Base-by-base conservation (phyloP, 768 basidiomycete genomes). In the Scleroderma bovista region DNA sequence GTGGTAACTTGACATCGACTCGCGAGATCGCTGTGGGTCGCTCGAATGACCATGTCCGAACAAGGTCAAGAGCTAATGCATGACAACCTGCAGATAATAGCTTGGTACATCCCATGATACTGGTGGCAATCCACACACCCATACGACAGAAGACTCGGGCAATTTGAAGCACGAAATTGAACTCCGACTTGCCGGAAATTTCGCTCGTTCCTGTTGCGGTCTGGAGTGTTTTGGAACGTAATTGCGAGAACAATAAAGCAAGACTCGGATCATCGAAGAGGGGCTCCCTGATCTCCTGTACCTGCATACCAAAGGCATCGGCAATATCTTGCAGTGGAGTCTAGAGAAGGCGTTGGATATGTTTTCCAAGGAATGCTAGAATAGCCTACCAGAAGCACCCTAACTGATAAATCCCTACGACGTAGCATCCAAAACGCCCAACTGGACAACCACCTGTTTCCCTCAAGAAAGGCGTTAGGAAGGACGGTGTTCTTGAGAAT, bases 341-440 rank as follows among this genome's bases (percentile, higher is more conserved):
- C 87, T 91, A 50, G 29, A 34, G 19, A 38, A 42, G 32, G 23
- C 9, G 6, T 16, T 26, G 26, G 41, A 24, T 15, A n/a, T 16
- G 20, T 31, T 2, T 45, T 46, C 23, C 51, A 45, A 40, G 6
- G 24, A 32, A 17, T n/a, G 17, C 9, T 20, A 22, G 10, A 33
- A 44, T n/a, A 22, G 70, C 86, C 61, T 64, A 94, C 95, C 60
- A 97, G 70, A 17, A 99, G 74, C 26, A 95, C 83, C 43, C 90
- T 80, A n/a, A 96, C 91, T 3, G 93, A 85, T 15, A 96, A 63
- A 70, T 97, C 94, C 46, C 89, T 75, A 39, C 92, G 74, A 53
- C 85, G 83, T n/a, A 97, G 73, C 48, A 90, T 69, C 94, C 96
- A 98, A 67, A 95, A 95, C 2, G 89, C 91, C 96, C 94, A 99